Evolutionary conservation across 495 filamentous ascomycete genomes (phyloP).

Genomic region (Penicillium waksmanii): DNA sequence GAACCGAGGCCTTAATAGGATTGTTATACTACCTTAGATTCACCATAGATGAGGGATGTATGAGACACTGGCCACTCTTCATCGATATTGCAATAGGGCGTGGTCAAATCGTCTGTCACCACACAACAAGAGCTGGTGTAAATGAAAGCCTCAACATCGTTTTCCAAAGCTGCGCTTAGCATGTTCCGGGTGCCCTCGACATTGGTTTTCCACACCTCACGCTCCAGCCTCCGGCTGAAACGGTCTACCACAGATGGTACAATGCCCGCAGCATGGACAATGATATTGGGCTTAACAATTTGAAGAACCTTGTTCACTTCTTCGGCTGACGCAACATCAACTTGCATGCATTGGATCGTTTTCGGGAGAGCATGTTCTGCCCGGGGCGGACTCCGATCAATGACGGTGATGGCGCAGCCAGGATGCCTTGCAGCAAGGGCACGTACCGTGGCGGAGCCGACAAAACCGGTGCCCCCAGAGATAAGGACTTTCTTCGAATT

Average conservation of each 20-base stretch:
- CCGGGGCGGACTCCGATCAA: conserved; percentile 45
- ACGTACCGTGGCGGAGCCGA: conserved; percentile 48
- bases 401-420: conserved; percentile 44
- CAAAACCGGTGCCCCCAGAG: conserved; percentile 58
- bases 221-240: conserved; percentile 42
- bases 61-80: conserved; percentile 54
- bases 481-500: conserved; percentile 46
- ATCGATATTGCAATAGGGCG: conserved; percentile 56
- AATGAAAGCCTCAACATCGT: conserved; percentile 58
- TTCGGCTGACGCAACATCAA: conserved; percentile 40
- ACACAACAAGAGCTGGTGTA: conserved; percentile 61
- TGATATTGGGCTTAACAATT: conserved; percentile 39
- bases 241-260: conserved; percentile 46
- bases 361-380: conserved; percentile 34
- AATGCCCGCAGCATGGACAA: conserved; percentile 53
- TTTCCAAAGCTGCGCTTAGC: conserved; percentile 51
- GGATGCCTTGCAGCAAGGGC: conserved; percentile 48
- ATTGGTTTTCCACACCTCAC: conserved; percentile 53
- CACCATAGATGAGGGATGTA: conserved; percentile 58
- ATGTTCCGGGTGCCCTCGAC: conserved; percentile 62
- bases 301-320: conserved; percentile 37
- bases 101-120: conserved; percentile 56
- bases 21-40: conserved; percentile 55
- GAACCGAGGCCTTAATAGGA: background rate
- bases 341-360: conserved; percentile 35